Conservation (phyloP, 2,329 filamentous ascomycete species). For the Chaetoscypha palmicola region DNA sequence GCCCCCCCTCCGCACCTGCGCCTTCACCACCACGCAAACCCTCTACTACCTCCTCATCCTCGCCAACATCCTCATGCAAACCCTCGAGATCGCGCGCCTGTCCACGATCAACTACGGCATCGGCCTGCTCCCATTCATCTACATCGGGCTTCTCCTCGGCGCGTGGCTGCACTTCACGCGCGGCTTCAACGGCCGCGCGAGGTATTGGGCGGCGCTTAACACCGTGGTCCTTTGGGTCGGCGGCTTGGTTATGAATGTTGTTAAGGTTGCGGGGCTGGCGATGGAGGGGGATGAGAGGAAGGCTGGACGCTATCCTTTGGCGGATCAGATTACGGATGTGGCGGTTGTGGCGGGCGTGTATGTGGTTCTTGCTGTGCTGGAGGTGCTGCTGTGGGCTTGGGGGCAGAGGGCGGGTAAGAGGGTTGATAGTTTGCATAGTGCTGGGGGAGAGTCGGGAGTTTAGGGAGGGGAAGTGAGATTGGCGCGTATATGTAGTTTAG, state of each 20-base stretch:
- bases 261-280: slow-evolving; percentile 28
- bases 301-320: slow-evolving; percentile 29
- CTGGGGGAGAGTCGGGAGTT: not conserved
- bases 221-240: slow-evolving; percentile 27
- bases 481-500: too few relatives aligned
- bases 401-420: slow-evolving; percentile 10
- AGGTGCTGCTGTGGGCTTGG: slow-evolving; percentile 23
- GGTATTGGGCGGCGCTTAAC: slow-evolving; percentile 26
- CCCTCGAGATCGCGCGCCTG: slow-evolving; percentile 31
- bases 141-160: slow-evolving; percentile 27
- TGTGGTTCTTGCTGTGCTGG: slow-evolving; percentile 25
- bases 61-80: slow-evolving; percentile 29
- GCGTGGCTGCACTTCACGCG: slow-evolving; percentile 22
- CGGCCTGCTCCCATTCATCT: slow-evolving; percentile 31
- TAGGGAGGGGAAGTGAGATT: not conserved
- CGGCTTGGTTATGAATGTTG: slow-evolving; percentile 23
- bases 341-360: slow-evolving; percentile 32
- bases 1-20: slow-evolving; percentile 12
- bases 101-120: slow-evolving; percentile 28
- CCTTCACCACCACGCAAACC: slow-evolving; percentile 12
- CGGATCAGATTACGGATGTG: slow-evolving; percentile 31
- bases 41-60: slow-evolving; percentile 31
- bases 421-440: slow-evolving; percentile 8
- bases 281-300: slow-evolving; percentile 28
- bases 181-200: slow-evolving; percentile 18